Percentiles rank a stretch among this genome's conserved stretches.
These are phyloP conservation scores for Albifimbria verrucaria DNA, from an alignment of 2,329 filamentous ascomycete genomes.

Conservation along the genomic window DNA sequence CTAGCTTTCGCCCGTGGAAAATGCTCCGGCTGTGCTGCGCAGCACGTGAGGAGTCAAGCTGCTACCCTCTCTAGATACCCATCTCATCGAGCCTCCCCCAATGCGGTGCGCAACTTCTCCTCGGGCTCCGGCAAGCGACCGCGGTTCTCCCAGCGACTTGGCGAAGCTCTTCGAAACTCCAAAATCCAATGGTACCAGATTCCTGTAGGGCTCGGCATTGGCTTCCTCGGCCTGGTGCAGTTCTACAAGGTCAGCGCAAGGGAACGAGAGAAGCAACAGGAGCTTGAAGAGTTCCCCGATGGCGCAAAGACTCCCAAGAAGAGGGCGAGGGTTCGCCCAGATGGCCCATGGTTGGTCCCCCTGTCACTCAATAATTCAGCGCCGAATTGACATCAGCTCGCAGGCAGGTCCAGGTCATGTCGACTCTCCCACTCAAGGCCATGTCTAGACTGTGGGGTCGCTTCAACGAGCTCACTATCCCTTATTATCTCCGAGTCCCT, in stretches of 20 bases:
- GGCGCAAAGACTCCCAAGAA: slow-evolving; percentile 43
- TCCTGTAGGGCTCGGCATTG: slow-evolving; percentile 80
- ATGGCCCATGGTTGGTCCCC: slow-evolving; percentile 70
- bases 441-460: slow-evolving; percentile 84
- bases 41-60: slow-evolving; percentile 1
- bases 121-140: slow-evolving; percentile 40
- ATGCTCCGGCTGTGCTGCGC: slow-evolving; percentile 20
- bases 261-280: slow-evolving; percentile 48
- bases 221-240: slow-evolving; percentile 77
- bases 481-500: slow-evolving; percentile 81
- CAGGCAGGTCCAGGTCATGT: slow-evolving; percentile 89
- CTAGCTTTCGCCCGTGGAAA: slow-evolving; percentile 24
- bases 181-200: slow-evolving; percentile 86
- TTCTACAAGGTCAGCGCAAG: slow-evolving; percentile 69
- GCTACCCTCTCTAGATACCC: slow-evolving; percentile 19
- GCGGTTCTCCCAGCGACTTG: slow-evolving; percentile 49
- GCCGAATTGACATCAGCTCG: slow-evolving; percentile 9
- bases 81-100: slow-evolving; percentile 18
- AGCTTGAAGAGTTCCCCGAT: slow-evolving; percentile 41
- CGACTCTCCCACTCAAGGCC: slow-evolving; percentile 85
- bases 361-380: slow-evolving; percentile 1
- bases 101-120: slow-evolving; percentile 26
- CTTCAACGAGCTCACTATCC: slow-evolving; percentile 87
- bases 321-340: slow-evolving; percentile 66
- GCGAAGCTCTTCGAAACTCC: slow-evolving; percentile 46